Evolutionary conservation across 2,329 filamentous ascomycete species (phyloP), one percentile per base, ranked within the genome.

Genomic region (Talaromyces sp.): DNA sequence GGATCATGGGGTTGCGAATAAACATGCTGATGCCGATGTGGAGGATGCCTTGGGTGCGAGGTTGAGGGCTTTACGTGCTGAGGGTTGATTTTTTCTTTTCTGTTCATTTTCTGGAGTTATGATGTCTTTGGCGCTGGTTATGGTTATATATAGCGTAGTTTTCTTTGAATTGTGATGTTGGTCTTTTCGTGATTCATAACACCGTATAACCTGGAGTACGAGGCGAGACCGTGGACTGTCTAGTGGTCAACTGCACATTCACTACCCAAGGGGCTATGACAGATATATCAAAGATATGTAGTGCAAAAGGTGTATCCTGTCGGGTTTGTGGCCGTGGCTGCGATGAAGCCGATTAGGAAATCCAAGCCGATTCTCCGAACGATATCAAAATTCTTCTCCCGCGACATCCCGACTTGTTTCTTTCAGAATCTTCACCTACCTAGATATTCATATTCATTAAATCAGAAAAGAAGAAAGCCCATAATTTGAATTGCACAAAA

Each of bases 11-110:
- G 13, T 21, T 8, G 57, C 41, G 25, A 10, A 25, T 13, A 60
- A 60, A 22, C 66, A 69, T 57, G 69, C 69, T 35, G 71, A 75
- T 60, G 63, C 70, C 6, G 72, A 75, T 25, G 65, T 72, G 3
- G 74, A 76, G 63, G 74, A 77, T 66, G 74, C 73, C 2, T 60
- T 77, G 51, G 73, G 70, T 35, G 74, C 72, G 17, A 68, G 74
- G 59, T 60, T 77, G 60, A 67, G 73, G 60, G 74, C 74, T 53
- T 63, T 77, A 51, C 65, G 74, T 57, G 73, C 74, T 53, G 72
- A 67, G 31, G 71, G 65, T 60, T 73, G 55, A 68, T 57, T 17
- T 22, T 19, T 19, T 17, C 22, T 19, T 51, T 21, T 53, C 51
- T 25, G 9, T 10, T 22, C 8, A 1, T 11, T 36, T n/a, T 11